Evolutionary conservation across 2,329 filamentous ascomycete genomes (phyloP).

Genomic region (Alternaria sp.): DNA sequence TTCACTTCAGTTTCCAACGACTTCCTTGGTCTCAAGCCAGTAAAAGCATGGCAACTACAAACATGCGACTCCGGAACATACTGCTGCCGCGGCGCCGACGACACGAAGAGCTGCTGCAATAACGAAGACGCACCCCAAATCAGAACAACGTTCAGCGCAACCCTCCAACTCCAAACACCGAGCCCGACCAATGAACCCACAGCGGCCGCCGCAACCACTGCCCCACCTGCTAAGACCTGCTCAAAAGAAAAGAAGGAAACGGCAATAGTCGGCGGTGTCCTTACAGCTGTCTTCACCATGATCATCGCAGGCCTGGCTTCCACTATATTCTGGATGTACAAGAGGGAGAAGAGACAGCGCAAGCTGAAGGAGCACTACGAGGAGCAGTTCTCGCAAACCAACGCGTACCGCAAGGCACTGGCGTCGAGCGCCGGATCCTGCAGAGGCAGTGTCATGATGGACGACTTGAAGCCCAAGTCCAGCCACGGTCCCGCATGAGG

Average conservation of each 20-base stretch:
- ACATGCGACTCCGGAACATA: conserved; percentile 44
- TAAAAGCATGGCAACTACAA: conserved; percentile 43
- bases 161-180: conserved; percentile 23
- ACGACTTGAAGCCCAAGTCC: conserved; percentile 6
- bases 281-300: conserved; percentile 34
- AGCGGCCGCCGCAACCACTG: conserved; percentile 12
- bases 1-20: conserved; percentile 3
- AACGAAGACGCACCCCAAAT: conserved; percentile 33
- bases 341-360: conserved; percentile 39
- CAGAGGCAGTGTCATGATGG: conserved; percentile 10
- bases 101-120: conserved; percentile 38
- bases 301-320: conserved; percentile 23
- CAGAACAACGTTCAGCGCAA: conserved; percentile 29
- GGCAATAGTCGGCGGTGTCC: conserved; percentile 31
- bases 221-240: conserved; percentile 15
- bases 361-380: conserved; percentile 46
- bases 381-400: conserved; percentile 37
- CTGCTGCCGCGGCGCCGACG: conserved; percentile 40
- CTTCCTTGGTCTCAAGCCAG: conserved; percentile 21
- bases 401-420: conserved; percentile 33
- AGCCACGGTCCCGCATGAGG: neutral
- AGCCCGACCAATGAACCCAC: conserved; percentile 13
- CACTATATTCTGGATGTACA: conserved; percentile 32
- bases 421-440: conserved; percentile 17
- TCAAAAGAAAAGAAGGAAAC: conserved; percentile 27